Evolutionary conservation across 495 filamentous ascomycete genomes (phyloP), one percentile per base, ranked within the genome.

Genomic region (Podospora bellae-mahoneyi): DNA sequence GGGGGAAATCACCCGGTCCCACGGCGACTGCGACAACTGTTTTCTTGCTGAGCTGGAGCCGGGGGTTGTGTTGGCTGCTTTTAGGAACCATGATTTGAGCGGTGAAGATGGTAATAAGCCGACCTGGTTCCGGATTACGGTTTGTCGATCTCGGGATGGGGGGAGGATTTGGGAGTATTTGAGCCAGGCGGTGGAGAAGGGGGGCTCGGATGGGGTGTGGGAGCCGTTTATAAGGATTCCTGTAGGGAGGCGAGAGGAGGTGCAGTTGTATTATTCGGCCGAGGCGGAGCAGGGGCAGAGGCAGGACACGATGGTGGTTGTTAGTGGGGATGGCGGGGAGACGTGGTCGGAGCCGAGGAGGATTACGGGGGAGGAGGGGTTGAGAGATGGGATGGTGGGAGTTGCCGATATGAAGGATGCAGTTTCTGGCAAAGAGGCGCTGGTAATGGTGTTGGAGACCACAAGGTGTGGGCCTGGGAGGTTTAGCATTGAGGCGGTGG

Each of bases 321-420:
- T 80, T 44, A 87, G 86, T 48, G 74, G 71, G n/a, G 85, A 89
- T 64, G 83, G 80, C 10, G 87, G 87, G 2, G 65, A 67, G 48
- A 83, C 77, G 2, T 89, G 87, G 87, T 77, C 77, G n/a, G 57
- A 68, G n/a, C 68, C 71, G 26, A 60, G 70, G 27, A 61, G 66
- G 19, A 30, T 79, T 69, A 72, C 77, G 67, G 55, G n/a, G 73
- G 26, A 79, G 81, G 74, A 75, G 72, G 19, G 74, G 77, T 39
- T 85, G 82, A n/a, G 69, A 4, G 69, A 90, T 71, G 87, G 87
- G 4, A 90, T 89, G 86, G 84, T 82, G 2, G 82, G 86, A 0
- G 80, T 87, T 34, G 80, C 80, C 0, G 72, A 74, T 32, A 62
- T 78, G n/a, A 68, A 56, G 15, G 80, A 80, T 30, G 5, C 86